A percentile compares a stretch with the other conserved stretches of the same genome.
phyloP scores from a whole-genome alignment of 768 basidiomycete species.

The Trametes punicea region DNA sequence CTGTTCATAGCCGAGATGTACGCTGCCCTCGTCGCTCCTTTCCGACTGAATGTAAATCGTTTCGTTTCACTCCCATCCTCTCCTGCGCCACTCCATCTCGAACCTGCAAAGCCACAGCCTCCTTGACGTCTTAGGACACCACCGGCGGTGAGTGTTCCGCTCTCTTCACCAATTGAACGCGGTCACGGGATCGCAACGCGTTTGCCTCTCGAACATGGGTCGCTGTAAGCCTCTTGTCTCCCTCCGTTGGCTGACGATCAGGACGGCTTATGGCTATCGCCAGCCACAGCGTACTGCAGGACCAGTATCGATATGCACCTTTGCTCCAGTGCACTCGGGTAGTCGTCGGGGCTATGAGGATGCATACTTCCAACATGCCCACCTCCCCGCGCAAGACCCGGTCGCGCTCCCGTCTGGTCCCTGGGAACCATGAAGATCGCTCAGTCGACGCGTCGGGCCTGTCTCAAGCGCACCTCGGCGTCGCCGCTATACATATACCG shows the following conservation, averaged over 20 bases:
- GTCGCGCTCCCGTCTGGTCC: slow-evolving; percentile 3
- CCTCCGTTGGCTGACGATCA: background rate
- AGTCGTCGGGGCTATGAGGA: background rate
- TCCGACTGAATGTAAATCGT: background rate
- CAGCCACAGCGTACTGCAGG: background rate
- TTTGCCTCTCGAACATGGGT: background rate
- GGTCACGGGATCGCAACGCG: slow-evolving; percentile 1
- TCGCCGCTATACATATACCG: background rate
- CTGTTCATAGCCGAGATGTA: background rate
- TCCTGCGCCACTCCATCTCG: too few relatives aligned
- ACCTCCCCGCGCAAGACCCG: slow-evolving; percentile 12
- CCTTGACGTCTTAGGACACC: too few relatives aligned
- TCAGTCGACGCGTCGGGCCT: background rate
- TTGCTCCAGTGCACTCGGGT: too few relatives aligned
- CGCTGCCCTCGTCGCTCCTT: background rate
- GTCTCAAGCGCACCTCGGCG: background rate
- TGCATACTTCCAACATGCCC: background rate
- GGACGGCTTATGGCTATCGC: background rate
- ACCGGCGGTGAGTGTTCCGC: background rate
- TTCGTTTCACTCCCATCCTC: background rate
- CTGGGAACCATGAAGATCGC: background rate
- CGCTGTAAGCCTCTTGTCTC: background rate
- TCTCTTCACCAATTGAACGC: background rate
- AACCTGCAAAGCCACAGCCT: too few relatives aligned
- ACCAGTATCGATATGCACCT: background rate